These are phyloP conservation scores for Choiromyces venosus DNA, from an alignment of 495 filamentous ascomycete genomes.

Conservation along the genomic window DNA sequence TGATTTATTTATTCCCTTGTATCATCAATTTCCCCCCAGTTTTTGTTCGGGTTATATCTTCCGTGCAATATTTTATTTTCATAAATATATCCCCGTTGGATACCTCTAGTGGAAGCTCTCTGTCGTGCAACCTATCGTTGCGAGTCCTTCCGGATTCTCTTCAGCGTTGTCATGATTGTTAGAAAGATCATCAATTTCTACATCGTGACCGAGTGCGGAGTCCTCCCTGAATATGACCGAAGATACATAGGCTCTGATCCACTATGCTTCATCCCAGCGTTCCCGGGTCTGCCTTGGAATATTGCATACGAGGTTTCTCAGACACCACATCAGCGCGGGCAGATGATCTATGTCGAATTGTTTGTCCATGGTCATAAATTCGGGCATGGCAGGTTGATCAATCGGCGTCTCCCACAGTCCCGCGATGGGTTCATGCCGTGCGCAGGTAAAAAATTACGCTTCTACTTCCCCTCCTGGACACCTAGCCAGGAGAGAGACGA, in stretches of 20 bases:
- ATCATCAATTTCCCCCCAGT: not conserved
- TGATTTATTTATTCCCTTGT: not conserved
- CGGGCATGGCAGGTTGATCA: not conserved
- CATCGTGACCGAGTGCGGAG: conserved; percentile 1
- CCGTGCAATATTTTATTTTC: not conserved
- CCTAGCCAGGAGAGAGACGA: not conserved
- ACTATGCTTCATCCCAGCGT: not conserved
- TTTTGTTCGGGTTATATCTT: not conserved
- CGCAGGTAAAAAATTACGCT: not conserved
- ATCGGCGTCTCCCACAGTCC: not conserved
- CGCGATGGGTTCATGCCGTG: not conserved
- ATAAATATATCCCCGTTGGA: not conserved
- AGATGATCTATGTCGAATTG: not conserved
- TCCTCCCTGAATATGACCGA: not conserved
- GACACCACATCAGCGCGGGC: not conserved
- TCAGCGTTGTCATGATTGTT: not conserved
- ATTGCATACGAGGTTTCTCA: not conserved
- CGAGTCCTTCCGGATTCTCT: not conserved
- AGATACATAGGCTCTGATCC: not conserved
- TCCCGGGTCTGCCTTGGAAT: not conserved
- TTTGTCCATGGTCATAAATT: not conserved
- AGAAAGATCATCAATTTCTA: not conserved
- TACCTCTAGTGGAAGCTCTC: not conserved
- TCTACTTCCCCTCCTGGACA: not conserved
- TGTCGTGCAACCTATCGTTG: not conserved